Percentiles rank a stretch among this genome's conserved stretches.
These are phyloP conservation scores for Globisporangium echinulatum DNA, from an alignment of 352 stramenopile species.

Conservation along the genomic window DNA sequence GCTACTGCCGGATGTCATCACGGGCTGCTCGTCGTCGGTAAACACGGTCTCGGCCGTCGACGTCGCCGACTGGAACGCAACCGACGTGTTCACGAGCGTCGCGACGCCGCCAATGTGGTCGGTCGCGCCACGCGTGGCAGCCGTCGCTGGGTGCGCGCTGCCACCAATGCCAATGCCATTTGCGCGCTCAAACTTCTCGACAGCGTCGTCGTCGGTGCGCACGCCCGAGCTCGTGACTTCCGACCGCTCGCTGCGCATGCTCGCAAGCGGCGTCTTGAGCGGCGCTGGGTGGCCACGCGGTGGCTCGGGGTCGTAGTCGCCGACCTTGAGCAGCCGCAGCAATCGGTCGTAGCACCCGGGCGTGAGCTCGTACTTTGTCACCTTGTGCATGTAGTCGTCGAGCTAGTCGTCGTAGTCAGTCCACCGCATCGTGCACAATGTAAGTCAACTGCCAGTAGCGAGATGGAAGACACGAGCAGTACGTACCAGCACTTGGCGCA, in stretches of 20 bases:
- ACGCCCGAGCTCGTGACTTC: background rate
- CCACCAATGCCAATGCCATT: background rate
- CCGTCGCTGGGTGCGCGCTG: background rate
- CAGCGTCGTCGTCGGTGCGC: slow-evolving; percentile 13
- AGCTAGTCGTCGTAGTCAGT: slow-evolving; percentile 19
- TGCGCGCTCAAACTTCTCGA: background rate
- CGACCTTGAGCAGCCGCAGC: slow-evolving; percentile 52
- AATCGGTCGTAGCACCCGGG: slow-evolving; percentile 35
- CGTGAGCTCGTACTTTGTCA: slow-evolving; percentile 36
- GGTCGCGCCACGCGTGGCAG: background rate
- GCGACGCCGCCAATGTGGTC: slow-evolving; percentile 9
- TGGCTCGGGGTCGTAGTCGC: slow-evolving; percentile 33
- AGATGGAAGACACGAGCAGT: background rate
- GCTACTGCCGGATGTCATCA: background rate
- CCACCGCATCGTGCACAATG: too few species aligned
- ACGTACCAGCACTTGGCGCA: slow-evolving; percentile 57
- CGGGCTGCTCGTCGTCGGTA: background rate
- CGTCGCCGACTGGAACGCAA: slow-evolving; percentile 12
- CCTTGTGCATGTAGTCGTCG: slow-evolving; percentile 67
- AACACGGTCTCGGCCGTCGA: slow-evolving; percentile 24
- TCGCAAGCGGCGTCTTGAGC: slow-evolving; percentile 1
- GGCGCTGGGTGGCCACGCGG: slow-evolving; percentile 8
- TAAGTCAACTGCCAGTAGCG: background rate
- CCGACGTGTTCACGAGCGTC: slow-evolving; percentile 14
- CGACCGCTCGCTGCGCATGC: background rate